phyloP scores from a whole-genome alignment of 2,329 filamentous ascomycete genomes.

The Cryphonectria nitschkei region DNA sequence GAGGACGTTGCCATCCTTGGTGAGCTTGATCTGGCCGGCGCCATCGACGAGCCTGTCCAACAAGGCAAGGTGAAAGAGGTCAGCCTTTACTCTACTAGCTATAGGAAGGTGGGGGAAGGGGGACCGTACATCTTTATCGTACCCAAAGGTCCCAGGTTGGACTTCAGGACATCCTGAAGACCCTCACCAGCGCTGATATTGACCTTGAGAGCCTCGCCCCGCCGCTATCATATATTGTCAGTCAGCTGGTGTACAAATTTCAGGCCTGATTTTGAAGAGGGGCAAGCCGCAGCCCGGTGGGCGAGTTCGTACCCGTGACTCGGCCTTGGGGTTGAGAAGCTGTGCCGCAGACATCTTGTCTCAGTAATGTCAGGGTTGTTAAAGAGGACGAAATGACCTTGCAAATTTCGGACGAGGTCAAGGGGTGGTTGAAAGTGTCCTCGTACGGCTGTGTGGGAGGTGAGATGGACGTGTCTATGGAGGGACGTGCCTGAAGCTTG shows the following conservation, averaged over 20 bases:
- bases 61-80: slow-evolving; percentile 20
- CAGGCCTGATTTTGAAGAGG: slow-evolving; percentile 32
- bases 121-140: slow-evolving; percentile 86
- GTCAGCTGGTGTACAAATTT: slow-evolving; percentile 45
- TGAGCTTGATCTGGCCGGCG: slow-evolving; percentile 91
- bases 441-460: background rate
- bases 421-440: background rate
- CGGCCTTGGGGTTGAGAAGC: slow-evolving; percentile 97
- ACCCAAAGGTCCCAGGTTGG: slow-evolving; percentile 89
- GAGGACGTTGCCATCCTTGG: slow-evolving; percentile 94
- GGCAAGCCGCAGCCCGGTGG: slow-evolving; percentile 32
- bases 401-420: slow-evolving; percentile 1
- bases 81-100: slow-evolving; percentile 6
- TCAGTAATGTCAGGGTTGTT: slow-evolving; percentile 19
- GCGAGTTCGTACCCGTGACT: slow-evolving; percentile 78
- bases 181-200: slow-evolving; percentile 98
- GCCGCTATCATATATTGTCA: slow-evolving; percentile 63
- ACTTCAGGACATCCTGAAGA: slow-evolving; percentile 90
- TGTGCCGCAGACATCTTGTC: slow-evolving; percentile 88
- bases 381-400: background rate
- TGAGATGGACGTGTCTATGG: background rate
- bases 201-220: slow-evolving; percentile 93
- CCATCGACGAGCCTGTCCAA: slow-evolving; percentile 66
- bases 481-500: slow-evolving; percentile 6
- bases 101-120: background rate